A percentile compares a stretch with the other conserved stretches of the same genome.
Conservation (phyloP, 2,329 filamentous ascomycete species). For the Diaporthe capsici region DNA sequence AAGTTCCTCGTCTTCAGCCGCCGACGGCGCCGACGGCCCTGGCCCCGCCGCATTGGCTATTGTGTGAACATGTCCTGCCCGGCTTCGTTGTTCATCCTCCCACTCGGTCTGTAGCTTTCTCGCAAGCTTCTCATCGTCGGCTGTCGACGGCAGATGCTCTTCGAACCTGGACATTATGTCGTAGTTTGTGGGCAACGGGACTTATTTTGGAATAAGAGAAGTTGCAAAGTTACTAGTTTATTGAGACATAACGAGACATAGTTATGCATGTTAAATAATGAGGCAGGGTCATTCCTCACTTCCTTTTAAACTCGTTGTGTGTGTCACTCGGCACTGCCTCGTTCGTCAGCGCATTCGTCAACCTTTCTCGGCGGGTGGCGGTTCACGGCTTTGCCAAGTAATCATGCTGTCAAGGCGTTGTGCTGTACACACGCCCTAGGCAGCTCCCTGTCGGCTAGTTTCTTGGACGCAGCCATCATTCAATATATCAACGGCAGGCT, state of each 20-base stretch:
- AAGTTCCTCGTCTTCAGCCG: background rate
- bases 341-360: slow-evolving; percentile 34
- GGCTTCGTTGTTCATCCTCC: slow-evolving; percentile 1
- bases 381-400: slow-evolving; percentile 18
- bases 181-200: background rate
- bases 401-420: slow-evolving; percentile 15
- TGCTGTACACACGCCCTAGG: slow-evolving; percentile 17
- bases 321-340: slow-evolving; percentile 8
- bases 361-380: slow-evolving; percentile 35
- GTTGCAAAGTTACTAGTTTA: too few relatives aligned
- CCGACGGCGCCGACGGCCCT: background rate
- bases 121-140: slow-evolving; percentile 20
- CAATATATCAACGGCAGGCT: background rate
- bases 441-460: slow-evolving; percentile 26
- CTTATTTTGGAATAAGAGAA: background rate
- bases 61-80: background rate
- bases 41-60: background rate
- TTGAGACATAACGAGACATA: background rate
- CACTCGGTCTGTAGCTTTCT: slow-evolving; percentile 18
- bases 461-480: slow-evolving; percentile 21
- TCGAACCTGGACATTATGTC: background rate
- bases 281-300: background rate
- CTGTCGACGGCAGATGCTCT: slow-evolving; percentile 21
- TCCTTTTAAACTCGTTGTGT: background rate
- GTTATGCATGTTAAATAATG: background rate